Conservation (phyloP, 2,329 filamentous ascomycete genomes). For the Rhinocladiella similis region DNA sequence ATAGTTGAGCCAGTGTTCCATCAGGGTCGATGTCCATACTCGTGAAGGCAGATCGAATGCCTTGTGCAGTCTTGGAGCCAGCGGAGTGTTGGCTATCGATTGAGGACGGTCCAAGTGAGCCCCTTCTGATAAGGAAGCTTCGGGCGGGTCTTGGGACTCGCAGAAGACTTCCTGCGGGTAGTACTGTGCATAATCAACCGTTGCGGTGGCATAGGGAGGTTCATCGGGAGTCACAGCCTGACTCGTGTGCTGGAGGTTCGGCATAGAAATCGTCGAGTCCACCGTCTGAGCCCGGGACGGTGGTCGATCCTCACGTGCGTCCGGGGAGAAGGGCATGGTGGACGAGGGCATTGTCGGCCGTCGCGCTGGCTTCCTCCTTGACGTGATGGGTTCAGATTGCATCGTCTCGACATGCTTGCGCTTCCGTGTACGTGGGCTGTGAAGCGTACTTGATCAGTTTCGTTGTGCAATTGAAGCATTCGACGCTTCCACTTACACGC, state of each 20-base stretch:
- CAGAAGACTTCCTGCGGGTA: not conserved
- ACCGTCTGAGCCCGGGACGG: no score
- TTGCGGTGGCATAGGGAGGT: not conserved
- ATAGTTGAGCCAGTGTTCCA: constrained; percentile 2
- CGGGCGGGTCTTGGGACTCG: no score
- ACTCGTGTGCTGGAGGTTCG: no score
- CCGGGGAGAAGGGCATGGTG: not conserved
- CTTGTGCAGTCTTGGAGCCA: not conserved
- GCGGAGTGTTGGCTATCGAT: not conserved
- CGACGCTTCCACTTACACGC: constrained; percentile 1
- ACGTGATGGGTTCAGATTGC: no score
- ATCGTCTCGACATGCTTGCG: no score
- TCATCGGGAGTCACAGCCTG: not conserved
- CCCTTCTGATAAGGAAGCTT: no score
- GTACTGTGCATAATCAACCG: not conserved
- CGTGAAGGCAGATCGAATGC: not conserved
- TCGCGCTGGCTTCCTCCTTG: not conserved
- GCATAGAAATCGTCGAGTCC: no score
- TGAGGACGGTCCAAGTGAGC: no score
- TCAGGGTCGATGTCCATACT: not conserved
- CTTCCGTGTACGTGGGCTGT: no score
- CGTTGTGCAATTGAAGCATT: no score
- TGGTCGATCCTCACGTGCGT: no score
- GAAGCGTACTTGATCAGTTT: no score
- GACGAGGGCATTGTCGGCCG: not conserved